phyloP scores from a whole-genome alignment of 1,284 basidiomycete genomes.

The Ustilago crameri region DNA sequence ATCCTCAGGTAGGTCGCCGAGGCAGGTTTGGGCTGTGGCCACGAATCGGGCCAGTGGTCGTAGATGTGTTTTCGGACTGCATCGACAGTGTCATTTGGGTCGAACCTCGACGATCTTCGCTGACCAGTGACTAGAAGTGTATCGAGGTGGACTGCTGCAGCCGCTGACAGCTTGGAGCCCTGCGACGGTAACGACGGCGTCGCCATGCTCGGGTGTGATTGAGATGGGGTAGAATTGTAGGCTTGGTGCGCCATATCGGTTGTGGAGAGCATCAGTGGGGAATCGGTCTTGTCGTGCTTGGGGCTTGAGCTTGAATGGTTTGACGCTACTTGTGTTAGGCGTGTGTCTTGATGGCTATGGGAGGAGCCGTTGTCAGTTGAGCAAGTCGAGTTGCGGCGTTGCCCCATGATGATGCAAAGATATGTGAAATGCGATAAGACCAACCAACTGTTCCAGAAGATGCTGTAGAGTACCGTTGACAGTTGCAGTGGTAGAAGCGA shows the following conservation, averaged over 20 bases:
- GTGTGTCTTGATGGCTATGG: conserved; percentile 11
- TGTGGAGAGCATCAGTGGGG: too few relatives aligned
- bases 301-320: too few relatives aligned
- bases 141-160: conserved; percentile 25
- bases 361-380: conserved; percentile 34
- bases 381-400: conserved; percentile 9
- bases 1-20: conserved; percentile 31
- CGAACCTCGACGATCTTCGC: conserved; percentile 37
- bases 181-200: conserved; percentile 1
- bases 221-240: too few relatives aligned
- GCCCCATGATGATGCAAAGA: too few relatives aligned
- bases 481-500: too few relatives aligned
- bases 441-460: too few relatives aligned
- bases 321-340: conserved; percentile 6
- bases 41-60: conserved; percentile 33
- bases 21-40: conserved; percentile 40
- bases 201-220: neutral
- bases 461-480: too few relatives aligned
- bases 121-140: conserved; percentile 38
- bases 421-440: too few relatives aligned
- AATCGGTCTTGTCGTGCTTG: too few relatives aligned
- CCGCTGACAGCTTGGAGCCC: conserved; percentile 6
- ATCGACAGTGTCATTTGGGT: conserved; percentile 19
- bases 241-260: too few relatives aligned
- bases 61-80: conserved; percentile 24